A percentile compares a stretch with the other conserved stretches of the same genome.
Conservation (phyloP, 2,329 filamentous ascomycete genomes). For the Tolypocladium paradoxum region DNA sequence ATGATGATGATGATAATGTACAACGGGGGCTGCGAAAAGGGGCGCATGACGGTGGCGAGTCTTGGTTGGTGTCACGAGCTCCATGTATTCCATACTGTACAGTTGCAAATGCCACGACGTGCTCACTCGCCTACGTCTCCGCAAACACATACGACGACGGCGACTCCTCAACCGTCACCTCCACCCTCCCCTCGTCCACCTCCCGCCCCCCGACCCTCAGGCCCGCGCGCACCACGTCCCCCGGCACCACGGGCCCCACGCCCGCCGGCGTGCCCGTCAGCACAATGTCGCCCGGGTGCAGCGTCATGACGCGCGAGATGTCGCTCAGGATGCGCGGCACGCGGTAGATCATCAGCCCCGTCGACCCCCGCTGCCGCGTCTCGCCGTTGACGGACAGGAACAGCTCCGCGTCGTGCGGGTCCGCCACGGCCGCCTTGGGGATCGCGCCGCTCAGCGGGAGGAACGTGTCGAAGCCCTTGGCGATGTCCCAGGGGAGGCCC, state of each 20-base stretch:
- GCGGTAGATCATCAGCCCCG: conserved; percentile 86
- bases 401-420: conserved; percentile 82
- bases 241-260: conserved; percentile 73
- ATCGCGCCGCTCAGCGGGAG: conserved; percentile 77
- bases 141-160: conserved; percentile 66
- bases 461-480: conserved; percentile 98
- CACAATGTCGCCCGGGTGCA: conserved; percentile 85
- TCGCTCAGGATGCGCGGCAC: conserved; percentile 82
- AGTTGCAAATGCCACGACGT: background rate
- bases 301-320: conserved; percentile 89
- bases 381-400: conserved; percentile 76
- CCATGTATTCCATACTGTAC: conserved; percentile 1
- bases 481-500: conserved; percentile 90
- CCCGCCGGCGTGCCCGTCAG: conserved; percentile 97
- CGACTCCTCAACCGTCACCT: conserved; percentile 73
- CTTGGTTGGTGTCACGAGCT: background rate
- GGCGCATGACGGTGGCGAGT: background rate
- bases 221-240: conserved; percentile 79
- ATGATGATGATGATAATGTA: background rate
- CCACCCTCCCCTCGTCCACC: conserved; percentile 72
- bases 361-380: conserved; percentile 72
- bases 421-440: conserved; percentile 64
- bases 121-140: conserved; percentile 44
- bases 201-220: conserved; percentile 72
- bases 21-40: background rate